These are phyloP conservation scores for Beauveria bassiana DNA, from an alignment of 2,329 filamentous ascomycete species.

Conservation along the genomic window DNA sequence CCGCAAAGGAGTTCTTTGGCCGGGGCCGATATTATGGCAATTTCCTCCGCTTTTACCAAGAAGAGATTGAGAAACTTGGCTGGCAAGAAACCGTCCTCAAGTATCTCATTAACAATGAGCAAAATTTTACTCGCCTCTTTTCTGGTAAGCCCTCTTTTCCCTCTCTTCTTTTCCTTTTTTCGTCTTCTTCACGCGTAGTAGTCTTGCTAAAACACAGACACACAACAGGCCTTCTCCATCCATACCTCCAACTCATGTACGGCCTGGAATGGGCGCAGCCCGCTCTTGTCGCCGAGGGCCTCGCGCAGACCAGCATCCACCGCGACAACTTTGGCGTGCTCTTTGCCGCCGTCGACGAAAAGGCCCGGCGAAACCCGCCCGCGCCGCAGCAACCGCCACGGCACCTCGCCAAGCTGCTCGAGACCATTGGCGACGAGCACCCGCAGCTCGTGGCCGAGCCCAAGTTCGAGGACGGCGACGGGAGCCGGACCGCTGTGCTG, in stretches of 20 bases:
- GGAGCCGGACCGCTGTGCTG: constrained; percentile 59
- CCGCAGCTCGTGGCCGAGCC: constrained; percentile 47
- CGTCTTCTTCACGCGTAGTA: background rate
- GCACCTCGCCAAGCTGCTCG: constrained; percentile 51
- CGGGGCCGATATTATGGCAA: constrained; percentile 58
- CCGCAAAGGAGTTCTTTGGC: constrained; percentile 53
- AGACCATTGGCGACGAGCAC: constrained; percentile 45
- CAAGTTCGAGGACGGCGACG: constrained; percentile 50
- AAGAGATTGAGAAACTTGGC: constrained; percentile 55
- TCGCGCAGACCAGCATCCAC: constrained; percentile 72
- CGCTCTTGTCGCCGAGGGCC: constrained; percentile 69
- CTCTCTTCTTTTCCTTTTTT: background rate
- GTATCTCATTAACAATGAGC: constrained; percentile 61
- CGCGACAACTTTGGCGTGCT: constrained; percentile 45
- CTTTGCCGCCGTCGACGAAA: constrained; percentile 45
- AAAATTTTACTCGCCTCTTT: constrained; percentile 57
- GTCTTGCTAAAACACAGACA: constrained; percentile 3
- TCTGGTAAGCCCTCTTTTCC: constrained; percentile 39
- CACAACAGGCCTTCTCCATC: constrained; percentile 60
- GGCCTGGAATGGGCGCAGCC: constrained; percentile 78
- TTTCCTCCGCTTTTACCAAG: constrained; percentile 69
- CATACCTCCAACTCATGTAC: constrained; percentile 78
- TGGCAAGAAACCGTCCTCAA: constrained; percentile 56
- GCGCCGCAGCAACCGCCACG: constrained; percentile 18
- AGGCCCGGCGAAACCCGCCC: constrained; percentile 21